Percentiles rank a stretch among this genome's conserved stretches.
phyloP scores from a whole-genome alignment of 1,284 basidiomycete species.

The Pseudozyma hubeiensis region DNA sequence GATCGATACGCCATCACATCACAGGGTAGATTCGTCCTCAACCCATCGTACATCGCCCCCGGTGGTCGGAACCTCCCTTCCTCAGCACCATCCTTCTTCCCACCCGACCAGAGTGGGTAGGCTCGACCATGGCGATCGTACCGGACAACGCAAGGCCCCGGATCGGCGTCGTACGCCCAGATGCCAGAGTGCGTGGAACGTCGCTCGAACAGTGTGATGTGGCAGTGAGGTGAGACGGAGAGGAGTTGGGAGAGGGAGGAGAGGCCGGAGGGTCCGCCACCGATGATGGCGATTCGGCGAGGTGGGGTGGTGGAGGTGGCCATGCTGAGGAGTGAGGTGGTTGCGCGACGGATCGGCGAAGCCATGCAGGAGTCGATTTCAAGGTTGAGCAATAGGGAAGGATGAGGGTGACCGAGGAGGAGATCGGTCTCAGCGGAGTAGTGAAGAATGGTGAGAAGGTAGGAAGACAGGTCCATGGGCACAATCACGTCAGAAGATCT shows the following conservation, averaged over 20 bases:
- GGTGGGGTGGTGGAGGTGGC: neutral
- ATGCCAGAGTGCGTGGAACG: slow-evolving; percentile 42
- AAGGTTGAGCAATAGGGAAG: no score
- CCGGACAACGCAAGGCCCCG: slow-evolving; percentile 58
- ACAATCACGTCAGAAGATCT: no score
- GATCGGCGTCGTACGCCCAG: slow-evolving; percentile 54
- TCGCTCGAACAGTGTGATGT: slow-evolving; percentile 52
- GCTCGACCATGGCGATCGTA: slow-evolving; percentile 48
- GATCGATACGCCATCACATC: slow-evolving; percentile 68
- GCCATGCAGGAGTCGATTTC: neutral
- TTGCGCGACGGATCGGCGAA: no score
- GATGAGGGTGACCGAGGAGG: no score
- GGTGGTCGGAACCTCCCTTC: slow-evolving; percentile 15
- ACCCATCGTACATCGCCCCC: slow-evolving; percentile 64
- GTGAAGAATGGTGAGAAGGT: no score
- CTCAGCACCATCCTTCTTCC: slow-evolving; percentile 20
- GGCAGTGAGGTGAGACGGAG: neutral
- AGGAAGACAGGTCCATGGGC: no score
- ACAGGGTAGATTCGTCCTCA: slow-evolving; percentile 65
- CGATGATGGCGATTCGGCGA: slow-evolving; percentile 70
- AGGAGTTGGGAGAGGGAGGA: slow-evolving; percentile 69
- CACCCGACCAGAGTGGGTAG: slow-evolving; percentile 13
- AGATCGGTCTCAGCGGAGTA: no score
- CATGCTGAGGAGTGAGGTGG: neutral
- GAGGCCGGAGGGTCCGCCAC: slow-evolving; percentile 70